These are phyloP conservation scores for Trypanosomatidae sp. DNA, from an alignment of 208 protist genomes.

Conservation along the genomic window DNA sequence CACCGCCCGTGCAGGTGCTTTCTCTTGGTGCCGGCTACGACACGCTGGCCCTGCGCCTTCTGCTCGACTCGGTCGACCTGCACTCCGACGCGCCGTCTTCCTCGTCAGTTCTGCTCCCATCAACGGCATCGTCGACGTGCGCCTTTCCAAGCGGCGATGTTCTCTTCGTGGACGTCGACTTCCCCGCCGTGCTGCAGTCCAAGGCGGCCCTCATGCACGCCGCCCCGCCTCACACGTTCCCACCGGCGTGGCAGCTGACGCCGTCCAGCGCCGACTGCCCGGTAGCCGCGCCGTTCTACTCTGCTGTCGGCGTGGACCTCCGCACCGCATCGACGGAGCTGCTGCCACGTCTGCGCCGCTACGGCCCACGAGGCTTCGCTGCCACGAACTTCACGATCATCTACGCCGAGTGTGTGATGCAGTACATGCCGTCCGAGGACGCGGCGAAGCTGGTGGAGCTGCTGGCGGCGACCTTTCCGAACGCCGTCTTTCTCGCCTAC, in stretches of 20 bases:
- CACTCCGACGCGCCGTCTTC: not conserved
- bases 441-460: slow-evolving; percentile 50
- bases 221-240: slow-evolving; percentile 55
- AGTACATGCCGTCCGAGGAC: slow-evolving; percentile 81
- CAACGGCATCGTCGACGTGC: too few species aligned
- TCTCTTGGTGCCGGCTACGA: slow-evolving; percentile 90
- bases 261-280: slow-evolving; percentile 16
- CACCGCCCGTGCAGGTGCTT: slow-evolving; percentile 64
- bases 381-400: slow-evolving; percentile 59
- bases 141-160: slow-evolving; percentile 26
- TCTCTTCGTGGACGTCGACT: slow-evolving; percentile 83
- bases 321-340: slow-evolving; percentile 32
- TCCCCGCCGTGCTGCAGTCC: slow-evolving; percentile 69
- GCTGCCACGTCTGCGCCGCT: slow-evolving; percentile 32
- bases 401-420: slow-evolving; percentile 92
- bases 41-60: slow-evolving; percentile 70
- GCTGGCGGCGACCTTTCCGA: slow-evolving; percentile 49
- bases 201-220: slow-evolving; percentile 71
- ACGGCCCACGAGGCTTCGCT: slow-evolving; percentile 34
- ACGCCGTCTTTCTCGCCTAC: slow-evolving; percentile 73
- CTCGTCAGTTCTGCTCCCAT: too few species aligned
- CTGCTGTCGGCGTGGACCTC: slow-evolving; percentile 76
- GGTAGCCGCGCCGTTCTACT: slow-evolving; percentile 40
- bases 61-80: slow-evolving; percentile 30
- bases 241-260: slow-evolving; percentile 27